phyloP scores from a whole-genome alignment of 768 basidiomycete species.

The Austroboletus eburneus region DNA sequence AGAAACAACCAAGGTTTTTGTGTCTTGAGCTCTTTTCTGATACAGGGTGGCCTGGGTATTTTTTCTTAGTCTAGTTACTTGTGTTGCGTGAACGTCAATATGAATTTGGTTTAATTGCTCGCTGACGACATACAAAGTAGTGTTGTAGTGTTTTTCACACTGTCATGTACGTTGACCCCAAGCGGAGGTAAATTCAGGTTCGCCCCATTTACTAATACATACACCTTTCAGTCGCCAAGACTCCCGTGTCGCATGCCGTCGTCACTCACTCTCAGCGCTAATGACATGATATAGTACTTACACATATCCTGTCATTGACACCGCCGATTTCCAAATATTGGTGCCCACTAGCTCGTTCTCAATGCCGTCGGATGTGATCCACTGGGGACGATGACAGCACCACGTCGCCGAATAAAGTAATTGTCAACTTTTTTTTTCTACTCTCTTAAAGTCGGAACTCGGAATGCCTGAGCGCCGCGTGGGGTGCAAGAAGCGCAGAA shows the following conservation, averaged over 20 bases:
- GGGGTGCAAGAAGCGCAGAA: neutral
- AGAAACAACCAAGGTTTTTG: neutral
- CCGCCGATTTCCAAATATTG: neutral
- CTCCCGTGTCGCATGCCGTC: neutral
- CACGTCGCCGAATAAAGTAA: neutral
- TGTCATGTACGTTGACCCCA: slow-evolving; percentile 13
- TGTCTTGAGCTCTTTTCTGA: neutral
- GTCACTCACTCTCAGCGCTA: neutral
- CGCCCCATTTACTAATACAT: slow-evolving; percentile 6
- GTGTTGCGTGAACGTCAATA: slow-evolving; percentile 12
- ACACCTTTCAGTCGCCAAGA: slow-evolving; percentile 2
- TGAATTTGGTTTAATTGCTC: slow-evolving; percentile 26
- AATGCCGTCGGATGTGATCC: too few relatives aligned
- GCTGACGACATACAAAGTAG: slow-evolving; percentile 17
- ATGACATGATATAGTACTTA: neutral
- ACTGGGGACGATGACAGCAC: neutral
- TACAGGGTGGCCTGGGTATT: neutral
- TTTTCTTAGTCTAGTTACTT: slow-evolving; percentile 11
- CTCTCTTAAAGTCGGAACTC: too few relatives aligned
- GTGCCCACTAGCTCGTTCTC: neutral
- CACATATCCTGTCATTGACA: neutral
- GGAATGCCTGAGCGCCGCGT: too few relatives aligned
- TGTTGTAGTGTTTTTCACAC: neutral
- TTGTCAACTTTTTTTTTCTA: neutral
- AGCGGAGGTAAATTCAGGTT: slow-evolving; percentile 28